These are phyloP conservation scores for Aureobasidium lini DNA, from an alignment of 2,329 filamentous ascomycete genomes.

Conservation along the genomic window DNA sequence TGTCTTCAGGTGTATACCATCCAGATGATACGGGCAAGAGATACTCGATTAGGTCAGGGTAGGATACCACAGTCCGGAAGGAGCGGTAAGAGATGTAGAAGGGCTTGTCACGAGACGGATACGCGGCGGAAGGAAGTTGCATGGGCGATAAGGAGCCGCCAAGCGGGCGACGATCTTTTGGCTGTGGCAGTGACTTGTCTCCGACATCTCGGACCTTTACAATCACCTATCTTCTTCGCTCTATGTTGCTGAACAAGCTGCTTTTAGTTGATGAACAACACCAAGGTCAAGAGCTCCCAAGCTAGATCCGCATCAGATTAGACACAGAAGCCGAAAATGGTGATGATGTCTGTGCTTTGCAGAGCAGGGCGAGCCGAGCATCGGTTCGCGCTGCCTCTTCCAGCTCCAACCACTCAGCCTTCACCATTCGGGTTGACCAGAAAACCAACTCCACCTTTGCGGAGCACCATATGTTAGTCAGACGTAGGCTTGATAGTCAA, in stretches of 20 bases:
- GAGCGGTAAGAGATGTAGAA: not conserved
- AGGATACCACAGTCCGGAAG: not conserved
- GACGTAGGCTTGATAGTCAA: not conserved
- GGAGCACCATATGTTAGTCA: not conserved
- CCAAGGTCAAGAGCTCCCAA: too few species aligned
- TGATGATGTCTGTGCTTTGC: not conserved
- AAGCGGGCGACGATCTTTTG: not conserved
- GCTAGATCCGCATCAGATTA: slow-evolving; percentile 3
- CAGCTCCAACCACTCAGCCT: not conserved
- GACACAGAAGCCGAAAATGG: not conserved
- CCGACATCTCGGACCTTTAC: too few species aligned
- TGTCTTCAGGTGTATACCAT: too few species aligned
- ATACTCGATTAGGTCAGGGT: not conserved
- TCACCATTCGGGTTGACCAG: not conserved
- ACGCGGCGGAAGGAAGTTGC: not conserved
- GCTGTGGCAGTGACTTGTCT: not conserved
- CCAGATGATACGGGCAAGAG: not conserved
- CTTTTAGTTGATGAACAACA: too few species aligned
- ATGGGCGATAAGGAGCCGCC: not conserved
- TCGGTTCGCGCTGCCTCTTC: not conserved
- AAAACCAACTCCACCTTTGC: not conserved
- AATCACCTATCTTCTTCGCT: too few species aligned
- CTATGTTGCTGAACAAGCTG: not conserved
- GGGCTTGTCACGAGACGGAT: not conserved
- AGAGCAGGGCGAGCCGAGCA: not conserved